phyloP scores from a whole-genome alignment of 768 basidiomycete species.

The Collybiopsis luxurians region DNA sequence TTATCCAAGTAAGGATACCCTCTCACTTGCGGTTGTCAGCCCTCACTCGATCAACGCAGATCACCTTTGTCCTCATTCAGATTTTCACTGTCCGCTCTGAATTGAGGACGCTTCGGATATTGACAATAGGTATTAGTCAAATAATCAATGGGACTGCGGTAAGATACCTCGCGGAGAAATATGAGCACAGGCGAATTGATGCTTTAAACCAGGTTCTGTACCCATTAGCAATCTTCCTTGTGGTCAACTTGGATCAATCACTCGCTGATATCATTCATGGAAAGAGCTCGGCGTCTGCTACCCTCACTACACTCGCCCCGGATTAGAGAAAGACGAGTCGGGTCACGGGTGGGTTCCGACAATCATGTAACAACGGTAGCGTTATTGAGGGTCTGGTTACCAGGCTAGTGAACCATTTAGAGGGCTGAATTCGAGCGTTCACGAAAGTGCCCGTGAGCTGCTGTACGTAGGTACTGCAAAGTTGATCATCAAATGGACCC shows the following conservation, averaged over 20 bases:
- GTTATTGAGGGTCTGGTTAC: no score
- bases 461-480: no score
- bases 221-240: neutral
- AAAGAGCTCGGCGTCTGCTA: no score
- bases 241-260: neutral
- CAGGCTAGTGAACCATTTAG: conserved; percentile 5
- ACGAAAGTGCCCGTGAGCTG: no score
- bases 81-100: neutral
- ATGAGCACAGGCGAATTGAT: neutral
- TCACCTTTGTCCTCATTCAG: neutral
- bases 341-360: no score
- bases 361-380: no score
- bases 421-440: no score
- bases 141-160: neutral
- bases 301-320: no score
- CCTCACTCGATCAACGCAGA: neutral
- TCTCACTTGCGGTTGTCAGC: neutral
- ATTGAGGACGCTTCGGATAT: neutral
- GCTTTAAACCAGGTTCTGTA: neutral
- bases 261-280: no score
- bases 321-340: no score
- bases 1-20: neutral
- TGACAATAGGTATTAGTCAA: neutral
- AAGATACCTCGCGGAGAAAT: neutral
- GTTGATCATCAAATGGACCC: no score